Evolutionary conservation across 306 rosid species (phyloP).

Genomic region (Cucurbita ficifolia): DNA sequence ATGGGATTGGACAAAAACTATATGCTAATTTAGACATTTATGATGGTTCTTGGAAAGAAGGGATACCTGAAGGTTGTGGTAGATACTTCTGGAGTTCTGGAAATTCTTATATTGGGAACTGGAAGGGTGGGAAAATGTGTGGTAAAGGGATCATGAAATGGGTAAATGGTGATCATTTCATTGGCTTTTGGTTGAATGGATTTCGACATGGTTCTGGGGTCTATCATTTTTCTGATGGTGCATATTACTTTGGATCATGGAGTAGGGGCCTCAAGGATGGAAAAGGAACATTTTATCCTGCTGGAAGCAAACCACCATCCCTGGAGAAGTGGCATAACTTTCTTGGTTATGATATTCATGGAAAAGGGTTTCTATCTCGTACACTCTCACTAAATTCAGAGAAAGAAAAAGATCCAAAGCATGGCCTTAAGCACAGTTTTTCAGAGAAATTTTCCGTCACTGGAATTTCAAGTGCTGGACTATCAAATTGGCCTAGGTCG

Average conservation of each 20-base stretch:
- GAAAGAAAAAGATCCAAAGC: conserved; percentile 14
- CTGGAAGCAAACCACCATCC: conserved; percentile 52
- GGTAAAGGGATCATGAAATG: conserved; percentile 94
- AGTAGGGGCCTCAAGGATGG: conserved; percentile 82
- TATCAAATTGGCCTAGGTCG: conserved; percentile 31
- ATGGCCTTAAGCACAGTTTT: conserved; percentile 38
- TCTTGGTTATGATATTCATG: conserved; percentile 16
- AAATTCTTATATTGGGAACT: conserved; percentile 52
- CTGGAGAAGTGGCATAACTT: conserved; percentile 43
- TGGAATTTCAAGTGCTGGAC: conserved; percentile 18
- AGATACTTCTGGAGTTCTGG: conserved; percentile 64
- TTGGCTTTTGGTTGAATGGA: conserved; percentile 74
- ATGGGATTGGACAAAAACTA: conserved; percentile 61
- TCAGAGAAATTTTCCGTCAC: conserved; percentile 13
- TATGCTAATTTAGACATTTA: conserved; percentile 54
- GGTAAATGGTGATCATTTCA: conserved; percentile 61
- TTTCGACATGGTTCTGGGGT: conserved; percentile 70
- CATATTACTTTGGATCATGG: conserved; percentile 78
- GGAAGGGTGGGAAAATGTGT: conserved; percentile 66
- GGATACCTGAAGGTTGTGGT: conserved; percentile 71
- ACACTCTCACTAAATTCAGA: conserved; percentile 19
- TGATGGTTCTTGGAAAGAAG: conserved; percentile 94
- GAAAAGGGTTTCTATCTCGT: conserved; percentile 8
- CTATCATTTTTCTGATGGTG: conserved; percentile 63
- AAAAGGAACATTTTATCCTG: conserved; percentile 75